Percentiles rank a stretch among this genome's conserved stretches.
Evolutionary conservation across 441 rosid species (phyloP).

Genomic region (Hura crepitans): DNA sequence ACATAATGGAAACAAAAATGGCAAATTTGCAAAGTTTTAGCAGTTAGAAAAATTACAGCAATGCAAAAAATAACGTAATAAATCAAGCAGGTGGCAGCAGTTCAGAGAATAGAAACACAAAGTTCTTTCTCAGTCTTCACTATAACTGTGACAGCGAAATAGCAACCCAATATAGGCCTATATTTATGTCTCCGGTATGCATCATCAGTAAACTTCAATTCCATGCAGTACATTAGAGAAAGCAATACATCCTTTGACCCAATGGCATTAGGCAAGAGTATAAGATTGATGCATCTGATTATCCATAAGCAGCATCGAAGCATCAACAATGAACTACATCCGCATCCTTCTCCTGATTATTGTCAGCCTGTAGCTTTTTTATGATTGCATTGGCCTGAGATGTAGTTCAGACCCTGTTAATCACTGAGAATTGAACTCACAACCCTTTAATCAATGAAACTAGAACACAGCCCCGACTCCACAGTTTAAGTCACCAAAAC

Average conservation of each 20-base stretch:
- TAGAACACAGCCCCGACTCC: constrained; percentile 15
- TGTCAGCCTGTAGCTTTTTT: constrained; percentile 38
- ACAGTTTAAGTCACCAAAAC: neutral
- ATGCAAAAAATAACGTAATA: neutral
- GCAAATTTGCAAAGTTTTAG: neutral
- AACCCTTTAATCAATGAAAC: constrained; percentile 21
- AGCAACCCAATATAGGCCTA: constrained; percentile 15
- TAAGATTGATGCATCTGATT: constrained; percentile 6
- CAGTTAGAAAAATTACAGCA: neutral
- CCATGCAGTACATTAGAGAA: constrained; percentile 10
- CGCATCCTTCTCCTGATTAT: constrained; percentile 35
- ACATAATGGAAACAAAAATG: neutral
- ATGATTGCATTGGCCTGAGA: constrained; percentile 68
- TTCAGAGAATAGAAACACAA: neutral
- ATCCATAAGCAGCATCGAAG: constrained; percentile 18
- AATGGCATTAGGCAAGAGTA: constrained; percentile 32
- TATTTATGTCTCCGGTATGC: neutral
- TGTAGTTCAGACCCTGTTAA: constrained; percentile 34
- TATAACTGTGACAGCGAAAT: neutral
- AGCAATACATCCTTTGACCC: constrained; percentile 34
- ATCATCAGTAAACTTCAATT: constrained; percentile 12
- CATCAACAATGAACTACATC: constrained; percentile 20
- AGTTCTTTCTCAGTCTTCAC: neutral
- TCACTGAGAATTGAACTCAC: constrained; percentile 15
- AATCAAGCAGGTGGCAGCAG: neutral